A percentile compares a stretch with the other conserved stretches of the same genome.
These are phyloP conservation scores for Solanum piurae DNA, from an alignment of 257 asterid genomes.

Conservation along the genomic window DNA sequence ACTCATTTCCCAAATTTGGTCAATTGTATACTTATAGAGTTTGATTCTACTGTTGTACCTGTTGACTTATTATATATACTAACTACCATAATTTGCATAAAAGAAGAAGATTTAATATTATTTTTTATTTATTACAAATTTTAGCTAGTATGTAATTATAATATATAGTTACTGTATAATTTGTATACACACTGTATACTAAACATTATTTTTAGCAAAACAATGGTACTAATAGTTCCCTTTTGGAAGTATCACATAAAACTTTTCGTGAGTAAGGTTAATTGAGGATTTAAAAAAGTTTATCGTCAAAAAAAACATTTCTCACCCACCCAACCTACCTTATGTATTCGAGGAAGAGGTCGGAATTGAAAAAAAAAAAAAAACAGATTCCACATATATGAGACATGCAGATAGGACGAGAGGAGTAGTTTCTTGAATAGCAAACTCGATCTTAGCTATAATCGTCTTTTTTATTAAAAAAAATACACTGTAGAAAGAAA, in stretches of 20 bases:
- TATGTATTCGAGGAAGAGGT: neutral
- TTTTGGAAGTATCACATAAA: neutral
- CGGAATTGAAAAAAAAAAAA: neutral
- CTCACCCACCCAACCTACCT: neutral
- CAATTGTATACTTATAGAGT: neutral
- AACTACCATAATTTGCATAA: no score
- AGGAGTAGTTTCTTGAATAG: no score
- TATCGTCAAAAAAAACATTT: neutral
- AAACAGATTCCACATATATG: neutral
- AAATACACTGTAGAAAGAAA: neutral
- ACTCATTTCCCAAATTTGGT: neutral
- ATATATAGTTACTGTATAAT: neutral
- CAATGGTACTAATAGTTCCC: neutral
- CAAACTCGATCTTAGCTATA: neutral
- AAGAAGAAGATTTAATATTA: no score
- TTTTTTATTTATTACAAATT: neutral
- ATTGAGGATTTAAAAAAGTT: fast-evolving
- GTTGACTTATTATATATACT: neutral
- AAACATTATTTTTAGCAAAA: no score
- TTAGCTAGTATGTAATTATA: neutral
- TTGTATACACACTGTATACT: neutral
- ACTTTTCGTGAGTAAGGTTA: neutral
- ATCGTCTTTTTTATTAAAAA: neutral
- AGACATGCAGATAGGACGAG: fast-evolving
- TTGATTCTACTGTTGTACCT: neutral